Conservation (phyloP, 805 yeast genomes). For the Candida arabinofermentans region DNA sequence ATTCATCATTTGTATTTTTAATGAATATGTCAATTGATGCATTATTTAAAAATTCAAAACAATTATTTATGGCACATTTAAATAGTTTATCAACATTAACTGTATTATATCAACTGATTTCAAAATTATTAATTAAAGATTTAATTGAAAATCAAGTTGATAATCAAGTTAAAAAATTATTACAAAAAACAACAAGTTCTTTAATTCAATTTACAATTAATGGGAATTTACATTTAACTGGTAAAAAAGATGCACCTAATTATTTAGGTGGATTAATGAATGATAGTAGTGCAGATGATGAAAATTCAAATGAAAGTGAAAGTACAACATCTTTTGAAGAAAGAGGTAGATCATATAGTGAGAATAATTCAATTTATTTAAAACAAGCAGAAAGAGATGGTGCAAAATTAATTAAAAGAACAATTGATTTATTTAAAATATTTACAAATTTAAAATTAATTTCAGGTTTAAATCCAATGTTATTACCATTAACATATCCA, state of each 20-base stretch:
- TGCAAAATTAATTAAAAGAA: slow-evolving; percentile 15
- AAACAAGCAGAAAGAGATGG: slow-evolving; percentile 23
- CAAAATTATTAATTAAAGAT: slow-evolving; percentile 51
- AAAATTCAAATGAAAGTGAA: slow-evolving; percentile 5
- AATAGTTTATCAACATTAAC: slow-evolving; percentile 51
- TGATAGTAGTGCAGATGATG: slow-evolving; percentile 15
- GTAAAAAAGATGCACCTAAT: slow-evolving; percentile 21
- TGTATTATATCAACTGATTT: slow-evolving; percentile 48
- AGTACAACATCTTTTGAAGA: too few relatives aligned
- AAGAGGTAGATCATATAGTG: slow-evolving; percentile 3
- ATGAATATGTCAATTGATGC: slow-evolving; percentile 48
- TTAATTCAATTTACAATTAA: slow-evolving; percentile 63
- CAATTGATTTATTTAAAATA: slow-evolving; percentile 13
- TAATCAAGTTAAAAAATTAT: slow-evolving; percentile 41
- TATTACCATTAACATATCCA: slow-evolving; percentile 65
- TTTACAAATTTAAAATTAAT: slow-evolving; percentile 14
- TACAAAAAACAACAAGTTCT: slow-evolving; percentile 50
- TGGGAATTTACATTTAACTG: slow-evolving; percentile 55
- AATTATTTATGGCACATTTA: slow-evolving; percentile 50
- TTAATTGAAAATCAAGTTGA: slow-evolving; percentile 44
- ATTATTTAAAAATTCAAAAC: slow-evolving; percentile 45
- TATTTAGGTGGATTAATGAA: slow-evolving; percentile 19
- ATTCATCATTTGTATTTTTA: slow-evolving; percentile 43
- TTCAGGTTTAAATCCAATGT: slow-evolving; percentile 13
- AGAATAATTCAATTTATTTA: too few relatives aligned